A percentile compares a stretch with the other conserved stretches of the same genome.
Evolutionary conservation across 495 filamentous ascomycete genomes (phyloP).

Genomic region (Podospora sp.): DNA sequence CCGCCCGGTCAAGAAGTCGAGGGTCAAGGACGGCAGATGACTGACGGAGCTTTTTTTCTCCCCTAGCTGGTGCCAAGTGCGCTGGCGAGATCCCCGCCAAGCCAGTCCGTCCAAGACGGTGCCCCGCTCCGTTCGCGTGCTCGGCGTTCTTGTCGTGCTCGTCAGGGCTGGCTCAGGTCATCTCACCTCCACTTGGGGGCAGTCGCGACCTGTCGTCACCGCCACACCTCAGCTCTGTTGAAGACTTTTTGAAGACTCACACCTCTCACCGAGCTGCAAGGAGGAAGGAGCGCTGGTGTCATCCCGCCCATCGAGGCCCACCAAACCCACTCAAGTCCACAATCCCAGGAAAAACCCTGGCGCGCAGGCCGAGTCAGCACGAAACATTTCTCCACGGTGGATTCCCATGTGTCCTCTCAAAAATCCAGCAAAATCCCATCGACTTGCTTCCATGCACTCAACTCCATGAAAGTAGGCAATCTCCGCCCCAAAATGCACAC

Average conservation of each 20-base stretch:
- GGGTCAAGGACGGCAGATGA: slow-evolving; percentile 21
- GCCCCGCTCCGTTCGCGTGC: slow-evolving; percentile 1
- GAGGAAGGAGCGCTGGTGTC: not conserved
- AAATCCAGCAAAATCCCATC: not conserved
- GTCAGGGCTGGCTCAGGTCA: not conserved
- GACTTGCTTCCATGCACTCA: not conserved
- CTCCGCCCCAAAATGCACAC: not conserved
- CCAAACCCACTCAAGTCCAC: too few species aligned
- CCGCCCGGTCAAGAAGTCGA: slow-evolving; percentile 4
- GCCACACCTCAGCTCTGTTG: not conserved
- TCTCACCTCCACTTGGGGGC: slow-evolving; percentile 6
- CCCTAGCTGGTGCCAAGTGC: not conserved
- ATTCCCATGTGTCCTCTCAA: not conserved
- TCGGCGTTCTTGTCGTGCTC: too few species aligned
- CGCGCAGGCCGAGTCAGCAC: not conserved
- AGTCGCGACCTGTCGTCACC: not conserved
- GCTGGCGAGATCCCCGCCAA: slow-evolving; percentile 4
- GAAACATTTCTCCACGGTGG: not conserved
- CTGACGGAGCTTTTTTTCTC: slow-evolving; percentile 13
- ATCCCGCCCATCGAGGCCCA: not conserved
- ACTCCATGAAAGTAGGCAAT: not conserved
- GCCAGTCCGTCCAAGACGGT: slow-evolving; percentile 2
- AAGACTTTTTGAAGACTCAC: not conserved
- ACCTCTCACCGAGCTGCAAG: not conserved
- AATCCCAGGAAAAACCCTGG: not conserved